Base-by-base conservation (phyloP, 495 filamentous ascomycete species). In the Lichenothelia convexa region DNA sequence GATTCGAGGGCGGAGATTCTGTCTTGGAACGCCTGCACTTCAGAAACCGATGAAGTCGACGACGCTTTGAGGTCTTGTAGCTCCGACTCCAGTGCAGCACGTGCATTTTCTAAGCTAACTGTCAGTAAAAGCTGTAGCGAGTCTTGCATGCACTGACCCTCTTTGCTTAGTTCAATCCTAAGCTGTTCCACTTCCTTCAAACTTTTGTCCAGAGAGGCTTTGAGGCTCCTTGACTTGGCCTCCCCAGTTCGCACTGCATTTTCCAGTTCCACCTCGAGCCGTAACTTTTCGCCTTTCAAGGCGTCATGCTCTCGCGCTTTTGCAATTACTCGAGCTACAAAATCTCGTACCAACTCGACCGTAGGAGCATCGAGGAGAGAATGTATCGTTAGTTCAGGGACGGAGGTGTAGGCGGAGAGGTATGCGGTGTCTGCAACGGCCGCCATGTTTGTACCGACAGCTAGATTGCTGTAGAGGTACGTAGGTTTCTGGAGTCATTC, bases 221-320 rank as follows among this genome's bases (percentile, higher is more conserved):
- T 92, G 59, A 92, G 68, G 13, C 73, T 71, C 46, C 84, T 76
- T 47, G 73, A 70, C 53, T 81, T 79, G 12, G 77, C 73, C 49
- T 95, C 87, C 27, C 73, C 75, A 39, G 66, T 75, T 26, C 81
- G 74, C 12, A 91, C 75, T 18, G 76, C 73, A 57, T 78, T 86
- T 54, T 95, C 89, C 7, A 95, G 64, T 59, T 95, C 89, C n/a
- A 95, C 82, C 39, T 85, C 80, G 12, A 79, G 53, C 35, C 78
- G 77, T 30, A 92, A 67, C 55, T 92, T 93, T 30, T 89, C 78
- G 5, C 86, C 74, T 41, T 70, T 73, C 11, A 87, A 56, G 26
- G 73, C 68, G 45, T 93, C 83, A 45, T 70, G 68, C 45, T 93
- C 85, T 32, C 71, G 77, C 20, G 81, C 78, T 57, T 82, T 91